Evolutionary conservation across 1,284 basidiomycete species (phyloP).

Genomic region (Tremellales sp.): DNA sequence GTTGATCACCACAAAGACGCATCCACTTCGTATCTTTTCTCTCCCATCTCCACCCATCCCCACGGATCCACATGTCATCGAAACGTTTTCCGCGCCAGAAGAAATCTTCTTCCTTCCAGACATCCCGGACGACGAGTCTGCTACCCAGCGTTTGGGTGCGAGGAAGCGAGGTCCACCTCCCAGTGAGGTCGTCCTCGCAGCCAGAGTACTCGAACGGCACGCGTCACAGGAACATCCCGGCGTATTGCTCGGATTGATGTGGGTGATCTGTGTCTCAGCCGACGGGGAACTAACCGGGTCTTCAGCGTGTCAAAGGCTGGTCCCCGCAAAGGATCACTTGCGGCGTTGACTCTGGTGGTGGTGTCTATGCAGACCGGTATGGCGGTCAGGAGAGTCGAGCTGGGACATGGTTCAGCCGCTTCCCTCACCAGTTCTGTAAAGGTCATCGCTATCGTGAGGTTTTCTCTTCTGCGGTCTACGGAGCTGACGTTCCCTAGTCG

Average conservation of each 20-base stretch:
- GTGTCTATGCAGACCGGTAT: slow-evolving; percentile 25
- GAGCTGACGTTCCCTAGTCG: slow-evolving; percentile 11
- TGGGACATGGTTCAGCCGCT: slow-evolving; percentile 26
- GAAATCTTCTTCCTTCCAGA: slow-evolving; percentile 30
- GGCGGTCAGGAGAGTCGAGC: slow-evolving; percentile 25
- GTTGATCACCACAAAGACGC: slow-evolving; percentile 19
- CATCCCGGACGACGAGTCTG: slow-evolving; percentile 21
- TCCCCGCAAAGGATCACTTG: background rate
- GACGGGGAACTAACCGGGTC: background rate
- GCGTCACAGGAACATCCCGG: slow-evolving; percentile 8
- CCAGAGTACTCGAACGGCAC: slow-evolving; percentile 6
- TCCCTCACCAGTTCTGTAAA: slow-evolving; percentile 15
- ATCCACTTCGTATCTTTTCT: slow-evolving; percentile 36
- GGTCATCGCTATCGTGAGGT: slow-evolving; percentile 31
- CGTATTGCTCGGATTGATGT: slow-evolving; percentile 23
- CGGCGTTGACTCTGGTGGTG: slow-evolving; percentile 20
- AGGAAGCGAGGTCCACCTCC: background rate
- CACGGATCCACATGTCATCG: slow-evolving; percentile 31
- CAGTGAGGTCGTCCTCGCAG: slow-evolving; percentile 7
- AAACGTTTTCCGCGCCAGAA: slow-evolving; percentile 31
- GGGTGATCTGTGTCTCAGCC: slow-evolving; percentile 4
- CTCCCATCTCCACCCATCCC: slow-evolving; percentile 21
- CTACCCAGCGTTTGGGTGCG: too few species aligned
- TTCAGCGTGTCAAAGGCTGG: background rate
- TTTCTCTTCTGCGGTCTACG: background rate